Evolutionary conservation across 1,284 basidiomycete species (phyloP), one percentile per base, ranked within the genome.

Genomic region (Flammula alnicola): DNA sequence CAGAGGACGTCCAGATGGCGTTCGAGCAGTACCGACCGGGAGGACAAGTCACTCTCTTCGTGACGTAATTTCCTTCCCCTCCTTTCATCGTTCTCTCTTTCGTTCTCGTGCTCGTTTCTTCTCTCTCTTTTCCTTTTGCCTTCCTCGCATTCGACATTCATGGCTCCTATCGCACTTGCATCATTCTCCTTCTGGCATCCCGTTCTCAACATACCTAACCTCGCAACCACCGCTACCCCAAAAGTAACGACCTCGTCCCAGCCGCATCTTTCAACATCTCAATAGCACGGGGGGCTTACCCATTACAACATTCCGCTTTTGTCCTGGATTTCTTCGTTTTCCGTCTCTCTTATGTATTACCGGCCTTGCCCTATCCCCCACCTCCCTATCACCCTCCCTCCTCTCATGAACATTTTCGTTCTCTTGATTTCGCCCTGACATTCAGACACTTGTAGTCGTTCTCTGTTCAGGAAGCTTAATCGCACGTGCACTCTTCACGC

Each of bases 1-100:
- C 91, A 40, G 93, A 95, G 65, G 93, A 95, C 65, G 87, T 94
- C 16, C 87, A 90, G 56, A 92, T 94, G 83, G 91, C 93, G 38
- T 93, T 94, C 58, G 91, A 93, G 68, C 79, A 83, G 52, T 83
- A 81, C 68, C 76, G 80, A 56, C 83, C 84, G 16, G 86, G 84
- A 22, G 84, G 82, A 55, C 86, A 88, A 69, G 86, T 91, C 49
- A 86, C 82, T 16, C 77, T 90, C 43, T 89, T 80, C 67, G 88
- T 91, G 61, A 84, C 80, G 63, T 90, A 72, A 80, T 47, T 30
- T 37, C 33, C 31, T 35, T 38, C 51, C 43, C 22, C 29, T 56
- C 29, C 47, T 55, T 29, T 38, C 26, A 31, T 38, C 42, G 9
- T 44, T 46, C 23, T 10, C 27, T 35, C 31, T 39, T 40, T 37